Percentiles rank a stretch among this genome's conserved stretches.
phyloP scores from a whole-genome alignment of 768 basidiomycete genomes.

The Butyriboletus loyo region DNA sequence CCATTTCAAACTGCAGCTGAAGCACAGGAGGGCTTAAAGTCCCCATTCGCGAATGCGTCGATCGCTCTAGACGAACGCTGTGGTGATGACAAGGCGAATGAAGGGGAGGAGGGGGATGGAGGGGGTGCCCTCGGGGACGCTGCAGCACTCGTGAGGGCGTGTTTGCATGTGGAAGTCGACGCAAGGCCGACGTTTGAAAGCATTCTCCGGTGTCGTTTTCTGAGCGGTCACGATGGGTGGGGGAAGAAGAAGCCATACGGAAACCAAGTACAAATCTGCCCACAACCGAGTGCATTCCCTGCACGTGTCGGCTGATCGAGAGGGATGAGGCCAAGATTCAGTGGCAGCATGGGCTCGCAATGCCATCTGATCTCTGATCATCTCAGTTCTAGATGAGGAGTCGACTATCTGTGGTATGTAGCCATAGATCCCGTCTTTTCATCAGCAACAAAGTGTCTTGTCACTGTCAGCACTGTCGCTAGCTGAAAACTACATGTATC shows the following conservation, averaged over 20 bases:
- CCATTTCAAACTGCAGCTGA: constrained; percentile 90
- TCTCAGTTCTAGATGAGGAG: neutral
- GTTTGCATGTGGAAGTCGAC: constrained; percentile 74
- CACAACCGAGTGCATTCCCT: constrained; percentile 34
- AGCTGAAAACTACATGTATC: constrained; percentile 11
- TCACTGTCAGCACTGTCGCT: constrained; percentile 3
- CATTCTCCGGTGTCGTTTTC: constrained; percentile 76
- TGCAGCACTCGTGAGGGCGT: constrained; percentile 76
- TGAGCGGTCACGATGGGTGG: constrained; percentile 80
- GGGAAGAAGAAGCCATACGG: constrained; percentile 35
- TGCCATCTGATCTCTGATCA: neutral
- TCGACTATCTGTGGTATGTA: constrained; percentile 8
- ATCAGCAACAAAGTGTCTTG: constrained; percentile 7
- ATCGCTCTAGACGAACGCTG: constrained; percentile 81
- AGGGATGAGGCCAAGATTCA: constrained; percentile 12
- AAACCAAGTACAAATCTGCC: constrained; percentile 20
- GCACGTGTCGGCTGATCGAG: constrained; percentile 24
- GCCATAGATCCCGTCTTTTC: constrained; percentile 6
- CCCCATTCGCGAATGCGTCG: constrained; percentile 72
- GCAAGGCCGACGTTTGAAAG: constrained; percentile 85
- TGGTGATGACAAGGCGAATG: constrained; percentile 64
- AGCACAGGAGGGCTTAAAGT: constrained; percentile 78
- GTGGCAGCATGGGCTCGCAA: constrained; percentile 4
- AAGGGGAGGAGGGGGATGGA: constrained; percentile 77
- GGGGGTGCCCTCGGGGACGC: constrained; percentile 85